Conservation (phyloP, 306 rosid genomes). For the Trifolium fragiferum region DNA sequence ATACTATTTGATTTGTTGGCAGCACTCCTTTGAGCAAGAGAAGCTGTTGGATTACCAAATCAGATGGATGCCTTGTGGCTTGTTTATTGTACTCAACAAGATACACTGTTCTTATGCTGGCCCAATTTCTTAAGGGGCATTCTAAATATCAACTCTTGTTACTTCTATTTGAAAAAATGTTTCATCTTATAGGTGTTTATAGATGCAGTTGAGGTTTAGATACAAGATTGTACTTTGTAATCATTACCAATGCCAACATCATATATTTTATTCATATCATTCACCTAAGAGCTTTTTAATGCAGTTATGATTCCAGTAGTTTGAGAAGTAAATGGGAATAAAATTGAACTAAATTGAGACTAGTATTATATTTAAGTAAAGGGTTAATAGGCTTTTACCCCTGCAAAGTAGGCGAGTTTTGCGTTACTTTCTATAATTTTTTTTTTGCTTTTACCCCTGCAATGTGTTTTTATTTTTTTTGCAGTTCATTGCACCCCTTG, state of each 20-base stretch:
- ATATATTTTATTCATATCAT: conserved; percentile 24
- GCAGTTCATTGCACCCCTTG: too few relatives aligned
- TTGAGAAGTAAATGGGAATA: conserved; percentile 1
- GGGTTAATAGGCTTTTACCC: too few relatives aligned
- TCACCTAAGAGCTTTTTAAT: conserved; percentile 17
- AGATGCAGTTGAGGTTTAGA: conserved; percentile 41
- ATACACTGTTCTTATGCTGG: conserved; percentile 34
- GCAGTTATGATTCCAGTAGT: neutral
- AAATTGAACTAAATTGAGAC: conserved; percentile 6
- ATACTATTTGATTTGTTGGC: conserved; percentile 47
- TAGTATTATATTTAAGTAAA: neutral
- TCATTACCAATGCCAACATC: conserved; percentile 35
- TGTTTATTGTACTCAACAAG: conserved; percentile 24
- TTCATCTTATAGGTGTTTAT: conserved; percentile 40
- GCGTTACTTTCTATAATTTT: too few relatives aligned
- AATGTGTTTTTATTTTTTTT: too few relatives aligned
- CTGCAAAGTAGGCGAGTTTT: too few relatives aligned
- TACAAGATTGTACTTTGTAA: conserved; percentile 37
- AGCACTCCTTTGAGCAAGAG: conserved; percentile 45
- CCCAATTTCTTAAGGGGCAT: conserved; percentile 39
- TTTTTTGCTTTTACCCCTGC: too few relatives aligned
- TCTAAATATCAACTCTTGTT: conserved; percentile 46
- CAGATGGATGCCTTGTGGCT: conserved; percentile 48
- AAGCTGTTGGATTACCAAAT: conserved; percentile 34
- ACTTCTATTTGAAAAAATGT: conserved; percentile 28